Conservation (phyloP, 208 protist species). For the Trypanosomatidae sp. region DNA sequence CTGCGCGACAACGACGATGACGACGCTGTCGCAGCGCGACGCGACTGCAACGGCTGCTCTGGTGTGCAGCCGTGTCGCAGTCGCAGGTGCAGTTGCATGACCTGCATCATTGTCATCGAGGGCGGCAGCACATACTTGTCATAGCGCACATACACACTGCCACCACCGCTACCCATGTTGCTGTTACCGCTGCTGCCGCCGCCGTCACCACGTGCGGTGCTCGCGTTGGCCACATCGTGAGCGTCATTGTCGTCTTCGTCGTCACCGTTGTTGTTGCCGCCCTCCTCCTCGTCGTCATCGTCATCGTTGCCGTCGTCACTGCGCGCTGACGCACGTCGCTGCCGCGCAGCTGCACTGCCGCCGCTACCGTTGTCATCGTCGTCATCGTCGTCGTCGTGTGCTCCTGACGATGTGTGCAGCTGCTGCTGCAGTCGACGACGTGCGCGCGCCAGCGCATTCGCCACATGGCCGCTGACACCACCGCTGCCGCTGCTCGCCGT, state of each 20-base stretch:
- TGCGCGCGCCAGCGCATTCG: too few species aligned
- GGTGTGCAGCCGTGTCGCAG: too few species aligned
- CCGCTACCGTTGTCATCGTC: neutral
- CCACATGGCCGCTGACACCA: too few species aligned
- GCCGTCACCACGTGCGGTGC: neutral
- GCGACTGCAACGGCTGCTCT: too few species aligned
- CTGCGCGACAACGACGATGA: too few species aligned
- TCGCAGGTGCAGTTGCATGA: conserved; percentile 55
- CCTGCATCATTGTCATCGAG: conserved; percentile 64
- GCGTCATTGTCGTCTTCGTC: neutral
- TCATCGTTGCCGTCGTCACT: conserved; percentile 3
- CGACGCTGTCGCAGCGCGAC: too few species aligned
- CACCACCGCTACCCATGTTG: neutral
- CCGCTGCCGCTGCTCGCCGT: neutral
- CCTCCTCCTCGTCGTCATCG: conserved; percentile 7
- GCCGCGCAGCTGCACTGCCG: neutral
- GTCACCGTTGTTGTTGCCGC: conserved; percentile 1
- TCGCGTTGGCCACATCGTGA: neutral
- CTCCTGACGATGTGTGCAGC: neutral
- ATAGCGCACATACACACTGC: conserved; percentile 45
- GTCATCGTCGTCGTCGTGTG: neutral
- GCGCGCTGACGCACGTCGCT: neutral
- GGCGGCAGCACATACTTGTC: conserved; percentile 48
- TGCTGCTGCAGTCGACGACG: too few species aligned
- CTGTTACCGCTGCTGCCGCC: neutral